Conservation (phyloP, 208 protist species). For the Trichomonas tenax region DNA sequence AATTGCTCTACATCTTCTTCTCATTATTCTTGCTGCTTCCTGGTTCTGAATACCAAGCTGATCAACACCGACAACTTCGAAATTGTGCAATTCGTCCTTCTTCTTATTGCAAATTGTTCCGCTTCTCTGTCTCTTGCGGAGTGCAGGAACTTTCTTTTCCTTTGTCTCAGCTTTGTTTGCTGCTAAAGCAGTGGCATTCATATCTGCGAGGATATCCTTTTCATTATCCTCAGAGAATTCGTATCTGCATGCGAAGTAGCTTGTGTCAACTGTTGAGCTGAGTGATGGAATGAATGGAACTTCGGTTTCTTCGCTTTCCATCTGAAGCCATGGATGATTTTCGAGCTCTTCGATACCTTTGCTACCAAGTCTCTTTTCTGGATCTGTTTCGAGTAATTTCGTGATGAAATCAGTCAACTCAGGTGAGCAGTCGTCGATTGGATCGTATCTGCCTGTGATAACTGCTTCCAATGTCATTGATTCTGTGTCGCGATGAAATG, state of each 20-base stretch:
- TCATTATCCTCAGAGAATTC: not conserved
- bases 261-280: not conserved
- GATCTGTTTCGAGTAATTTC: constrained; percentile 14
- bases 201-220: not conserved
- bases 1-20: not conserved
- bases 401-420: constrained; percentile 11
- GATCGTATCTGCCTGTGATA: not conserved
- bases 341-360: constrained; percentile 20
- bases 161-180: not conserved
- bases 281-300: not conserved
- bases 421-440: not conserved
- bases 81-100: not conserved
- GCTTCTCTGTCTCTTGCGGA: not conserved
- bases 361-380: constrained; percentile 14
- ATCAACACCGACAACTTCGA: not conserved
- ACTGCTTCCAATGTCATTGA: not conserved
- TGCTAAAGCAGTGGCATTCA: not conserved
- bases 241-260: not conserved
- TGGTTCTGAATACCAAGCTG: not conserved
- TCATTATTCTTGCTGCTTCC: not conserved
- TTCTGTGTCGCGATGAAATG: not conserved
- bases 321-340: constrained; percentile 12
- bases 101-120: not conserved
- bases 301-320: not conserved
- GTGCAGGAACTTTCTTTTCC: not conserved